Conservation (phyloP, 2,329 filamentous ascomycete species). For the Epichloe typhina region DNA sequence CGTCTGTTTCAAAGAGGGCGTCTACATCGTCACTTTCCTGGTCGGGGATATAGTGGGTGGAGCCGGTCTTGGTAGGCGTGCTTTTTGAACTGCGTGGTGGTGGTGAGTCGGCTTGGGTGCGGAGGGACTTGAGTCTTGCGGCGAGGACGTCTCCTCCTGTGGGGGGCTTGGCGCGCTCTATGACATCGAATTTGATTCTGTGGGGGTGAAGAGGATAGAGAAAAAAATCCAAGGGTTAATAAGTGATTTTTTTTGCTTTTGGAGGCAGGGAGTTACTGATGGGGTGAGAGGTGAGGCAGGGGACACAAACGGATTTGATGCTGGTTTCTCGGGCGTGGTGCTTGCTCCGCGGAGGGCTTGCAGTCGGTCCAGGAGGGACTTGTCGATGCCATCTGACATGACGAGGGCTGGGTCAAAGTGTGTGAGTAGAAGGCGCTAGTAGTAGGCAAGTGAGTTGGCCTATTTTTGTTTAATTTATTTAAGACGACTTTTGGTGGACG, state of each 20-base stretch:
- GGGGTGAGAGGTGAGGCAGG: neutral
- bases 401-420: neutral
- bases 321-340: slow-evolving; percentile 17
- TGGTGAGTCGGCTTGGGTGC: slow-evolving; percentile 23
- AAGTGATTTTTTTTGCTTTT: neutral
- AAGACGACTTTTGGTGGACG: no score
- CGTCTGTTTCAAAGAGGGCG: slow-evolving; percentile 32
- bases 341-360: slow-evolving; percentile 32
- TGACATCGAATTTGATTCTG: slow-evolving; percentile 22
- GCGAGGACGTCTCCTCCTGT: slow-evolving; percentile 39
- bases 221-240: neutral
- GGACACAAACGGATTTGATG: neutral
- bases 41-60: neutral
- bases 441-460: no score
- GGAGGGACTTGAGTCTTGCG: slow-evolving; percentile 37
- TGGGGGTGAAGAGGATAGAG: neutral
- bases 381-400: slow-evolving; percentile 28
- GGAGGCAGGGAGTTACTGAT: slow-evolving; percentile 6
- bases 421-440: neutral
- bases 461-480: no score
- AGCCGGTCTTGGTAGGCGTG: neutral
- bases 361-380: slow-evolving; percentile 37
- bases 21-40: slow-evolving; percentile 21
- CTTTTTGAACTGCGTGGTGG: slow-evolving; percentile 5
- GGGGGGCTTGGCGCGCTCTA: slow-evolving; percentile 27